Conservation (phyloP, 2,329 filamentous ascomycete genomes). For the Xylariales sp. region DNA sequence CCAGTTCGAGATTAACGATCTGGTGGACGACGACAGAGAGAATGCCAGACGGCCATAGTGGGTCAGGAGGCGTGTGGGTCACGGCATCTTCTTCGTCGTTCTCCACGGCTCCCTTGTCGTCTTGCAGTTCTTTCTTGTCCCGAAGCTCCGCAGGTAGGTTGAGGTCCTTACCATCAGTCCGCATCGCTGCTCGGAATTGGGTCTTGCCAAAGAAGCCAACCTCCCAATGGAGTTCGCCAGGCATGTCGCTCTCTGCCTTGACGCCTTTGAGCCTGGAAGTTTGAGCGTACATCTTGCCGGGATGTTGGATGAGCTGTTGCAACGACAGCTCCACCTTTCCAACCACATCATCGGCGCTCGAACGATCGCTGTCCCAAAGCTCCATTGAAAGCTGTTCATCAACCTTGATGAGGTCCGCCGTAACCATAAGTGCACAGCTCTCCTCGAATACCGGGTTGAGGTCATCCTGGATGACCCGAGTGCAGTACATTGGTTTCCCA, state of each 20-base stretch:
- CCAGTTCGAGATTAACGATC: conserved; percentile 90
- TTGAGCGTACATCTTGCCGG: conserved; percentile 88
- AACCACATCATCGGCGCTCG: conserved; percentile 88
- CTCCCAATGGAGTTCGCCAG: conserved; percentile 91
- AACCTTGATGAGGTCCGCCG: conserved; percentile 83
- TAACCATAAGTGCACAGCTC: conserved; percentile 78
- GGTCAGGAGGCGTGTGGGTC: conserved; percentile 85
- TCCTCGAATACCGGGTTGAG: conserved; percentile 93
- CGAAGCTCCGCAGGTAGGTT: conserved; percentile 69
- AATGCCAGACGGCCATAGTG: conserved; percentile 91
- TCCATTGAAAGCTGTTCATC: conserved; percentile 92
- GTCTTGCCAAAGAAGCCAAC: conserved; percentile 94
- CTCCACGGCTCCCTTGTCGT: conserved; percentile 77
- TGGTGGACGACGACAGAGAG: conserved; percentile 86
- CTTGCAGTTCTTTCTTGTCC: conserved; percentile 73
- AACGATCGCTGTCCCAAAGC: conserved; percentile 92
- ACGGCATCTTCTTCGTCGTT: conserved; percentile 77
- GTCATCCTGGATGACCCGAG: conserved; percentile 90
- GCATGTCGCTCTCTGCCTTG: conserved; percentile 82
- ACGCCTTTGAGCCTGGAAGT: conserved; percentile 78
- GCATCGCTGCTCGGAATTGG: conserved; percentile 75
- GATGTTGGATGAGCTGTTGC: conserved; percentile 91
- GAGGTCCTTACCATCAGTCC: conserved; percentile 81
- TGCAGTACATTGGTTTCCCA: conserved; percentile 96
- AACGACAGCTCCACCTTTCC: conserved; percentile 92